Evolutionary conservation across 306 rosid species (phyloP).

Genomic region (Quercus engelmannii): DNA sequence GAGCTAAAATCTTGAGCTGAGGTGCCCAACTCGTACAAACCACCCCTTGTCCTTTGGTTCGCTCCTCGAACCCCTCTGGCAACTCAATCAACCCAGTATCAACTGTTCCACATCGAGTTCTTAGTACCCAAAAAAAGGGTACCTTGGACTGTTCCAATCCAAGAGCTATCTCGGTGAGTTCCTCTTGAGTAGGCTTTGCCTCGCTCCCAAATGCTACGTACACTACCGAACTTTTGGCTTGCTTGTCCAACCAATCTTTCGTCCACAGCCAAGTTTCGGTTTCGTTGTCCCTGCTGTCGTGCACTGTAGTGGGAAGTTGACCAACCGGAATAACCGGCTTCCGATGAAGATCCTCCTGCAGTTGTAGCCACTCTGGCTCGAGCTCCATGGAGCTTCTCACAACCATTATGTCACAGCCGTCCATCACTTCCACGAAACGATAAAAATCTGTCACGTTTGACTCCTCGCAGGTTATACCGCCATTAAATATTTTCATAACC

Average conservation of each 20-base stretch:
- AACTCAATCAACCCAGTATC: constrained; percentile 26
- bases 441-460: background rate
- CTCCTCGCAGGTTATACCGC: background rate
- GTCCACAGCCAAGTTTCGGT: constrained; percentile 10
- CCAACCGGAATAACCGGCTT: constrained; percentile 5
- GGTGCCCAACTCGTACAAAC: constrained; percentile 60
- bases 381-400: constrained; percentile 19
- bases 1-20: constrained; percentile 48
- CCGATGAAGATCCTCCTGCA: too few species aligned
- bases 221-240: constrained; percentile 33
- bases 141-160: constrained; percentile 49
- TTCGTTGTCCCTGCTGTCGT: constrained; percentile 20
- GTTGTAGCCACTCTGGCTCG: too few species aligned
- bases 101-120: constrained; percentile 1
- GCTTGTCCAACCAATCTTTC: constrained; percentile 20
- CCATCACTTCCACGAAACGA: background rate
- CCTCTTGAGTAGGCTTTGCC: constrained; percentile 16
- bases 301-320: constrained; percentile 24
- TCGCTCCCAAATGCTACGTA: constrained; percentile 60
- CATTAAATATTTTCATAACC: background rate
- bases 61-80: constrained; percentile 50
- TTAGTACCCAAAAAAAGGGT: constrained; percentile 61
- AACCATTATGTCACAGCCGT: constrained; percentile 1
- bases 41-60: constrained; percentile 34
- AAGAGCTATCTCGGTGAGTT: constrained; percentile 36